These are phyloP conservation scores for Didymella sp. DNA, from an alignment of 2,329 filamentous ascomycete species.

Conservation along the genomic window DNA sequence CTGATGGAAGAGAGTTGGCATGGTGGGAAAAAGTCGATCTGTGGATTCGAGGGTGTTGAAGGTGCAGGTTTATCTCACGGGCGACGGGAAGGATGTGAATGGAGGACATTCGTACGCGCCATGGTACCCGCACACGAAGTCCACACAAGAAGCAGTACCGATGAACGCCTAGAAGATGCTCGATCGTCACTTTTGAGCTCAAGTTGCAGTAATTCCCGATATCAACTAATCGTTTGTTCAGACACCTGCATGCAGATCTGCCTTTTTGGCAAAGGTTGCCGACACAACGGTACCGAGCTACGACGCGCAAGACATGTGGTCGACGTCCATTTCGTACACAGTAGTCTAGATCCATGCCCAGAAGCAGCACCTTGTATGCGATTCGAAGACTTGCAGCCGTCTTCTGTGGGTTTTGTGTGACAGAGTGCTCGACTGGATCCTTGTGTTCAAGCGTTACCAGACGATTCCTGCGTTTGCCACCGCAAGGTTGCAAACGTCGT, in stretches of 20 bases:
- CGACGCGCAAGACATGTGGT: not conserved
- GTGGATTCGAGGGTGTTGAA: not conserved
- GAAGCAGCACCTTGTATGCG: not conserved
- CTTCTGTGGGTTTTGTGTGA: not conserved
- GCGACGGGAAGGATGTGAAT: not conserved
- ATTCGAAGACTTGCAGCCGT: not conserved
- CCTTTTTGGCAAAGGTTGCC: not conserved
- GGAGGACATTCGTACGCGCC: not conserved
- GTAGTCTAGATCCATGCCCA: not conserved
- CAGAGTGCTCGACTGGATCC: not conserved
- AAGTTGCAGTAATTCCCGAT: not conserved
- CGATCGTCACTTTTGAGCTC: not conserved
- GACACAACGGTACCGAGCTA: not conserved
- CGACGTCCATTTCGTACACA: not conserved
- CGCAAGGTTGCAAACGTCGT: not conserved
- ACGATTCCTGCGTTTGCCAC: not conserved
- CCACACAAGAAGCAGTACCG: not conserved
- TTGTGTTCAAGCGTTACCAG: not conserved
- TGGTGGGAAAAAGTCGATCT: no score
- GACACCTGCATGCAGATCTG: not conserved
- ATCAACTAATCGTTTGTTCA: not conserved
- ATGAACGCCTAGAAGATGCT: no score
- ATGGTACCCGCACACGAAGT: not conserved
- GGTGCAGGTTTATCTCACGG: not conserved
- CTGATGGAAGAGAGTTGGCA: no score